phyloP scores from a whole-genome alignment of 352 stramenopile species.

The Globisporangium okanoganense region DNA sequence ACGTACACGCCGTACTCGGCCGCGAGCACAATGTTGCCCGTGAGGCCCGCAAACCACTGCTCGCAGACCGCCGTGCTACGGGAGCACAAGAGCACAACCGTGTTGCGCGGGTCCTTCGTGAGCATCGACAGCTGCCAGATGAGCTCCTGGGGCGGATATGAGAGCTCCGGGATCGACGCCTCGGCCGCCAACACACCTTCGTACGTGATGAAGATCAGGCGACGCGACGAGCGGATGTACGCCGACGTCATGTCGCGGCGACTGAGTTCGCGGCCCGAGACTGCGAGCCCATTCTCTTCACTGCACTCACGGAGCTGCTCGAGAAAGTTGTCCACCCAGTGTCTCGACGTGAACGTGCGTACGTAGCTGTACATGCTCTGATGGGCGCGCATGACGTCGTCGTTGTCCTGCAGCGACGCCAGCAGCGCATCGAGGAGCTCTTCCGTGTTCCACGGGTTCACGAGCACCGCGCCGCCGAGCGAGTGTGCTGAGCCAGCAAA shows the following conservation, averaged over 20 bases:
- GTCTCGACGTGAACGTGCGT: conserved; percentile 65
- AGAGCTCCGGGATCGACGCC: conserved; percentile 82
- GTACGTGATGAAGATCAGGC: conserved; percentile 88
- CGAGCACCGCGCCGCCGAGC: conserved; percentile 71
- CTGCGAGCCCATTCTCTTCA: conserved; percentile 64
- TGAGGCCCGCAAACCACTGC: conserved; percentile 72
- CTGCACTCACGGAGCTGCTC: conserved; percentile 75
- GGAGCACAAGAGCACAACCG: conserved; percentile 70
- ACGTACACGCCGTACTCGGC: conserved; percentile 82
- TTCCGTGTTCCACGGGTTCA: conserved; percentile 89
- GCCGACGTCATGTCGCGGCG: conserved; percentile 85
- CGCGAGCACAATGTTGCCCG: conserved; percentile 60
- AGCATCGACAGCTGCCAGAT: conserved; percentile 85
- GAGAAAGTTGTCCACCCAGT: conserved; percentile 79
- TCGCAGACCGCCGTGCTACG: conserved; percentile 69
- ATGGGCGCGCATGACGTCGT: conserved; percentile 67
- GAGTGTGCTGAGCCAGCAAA: conserved; percentile 89
- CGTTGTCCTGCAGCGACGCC: conserved; percentile 47
- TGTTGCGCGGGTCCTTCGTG: conserved; percentile 68
- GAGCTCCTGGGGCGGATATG: conserved; percentile 78
- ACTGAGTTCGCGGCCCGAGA: conserved; percentile 71
- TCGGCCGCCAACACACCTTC: conserved; percentile 84
- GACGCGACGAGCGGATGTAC: conserved; percentile 61
- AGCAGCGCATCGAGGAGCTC: conserved; percentile 57
- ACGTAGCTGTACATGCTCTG: conserved; percentile 85